Base-by-base conservation (phyloP, 805 yeast species). In the Lachancea thermotolerans region DNA sequence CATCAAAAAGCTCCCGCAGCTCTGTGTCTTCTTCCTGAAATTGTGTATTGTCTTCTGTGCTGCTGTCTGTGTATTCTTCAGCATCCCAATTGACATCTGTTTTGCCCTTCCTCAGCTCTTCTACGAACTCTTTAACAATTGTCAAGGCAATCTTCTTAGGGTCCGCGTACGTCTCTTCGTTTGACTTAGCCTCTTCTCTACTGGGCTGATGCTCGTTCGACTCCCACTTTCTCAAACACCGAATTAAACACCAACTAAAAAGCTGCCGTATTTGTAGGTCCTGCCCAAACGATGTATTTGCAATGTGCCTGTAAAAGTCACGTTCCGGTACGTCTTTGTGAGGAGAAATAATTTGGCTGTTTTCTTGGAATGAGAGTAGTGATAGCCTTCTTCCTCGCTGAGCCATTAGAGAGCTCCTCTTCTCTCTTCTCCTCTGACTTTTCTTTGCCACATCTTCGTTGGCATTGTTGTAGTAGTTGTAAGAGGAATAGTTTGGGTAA, bases 371-470 rank as follows among this genome's bases (percentile, higher is more conserved):
- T 3, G 62, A 56, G 16, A 59, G 40, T 32, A 59, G 51, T 1
- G 66, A 61, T n/a, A 60, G 39, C 39, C 66, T 52, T 12, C 60
- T 51, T 9, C 66, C 66, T 36, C 66, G 50, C 42, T 60, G 60
- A 9, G 46, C 50, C 16, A 56, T 54, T 12, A 56, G 35, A 3
- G 65, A 59, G 39, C 46, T 51, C 12, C 61, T 48, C 28, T 46
- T 54, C n/a, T 53, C 50, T 21, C 52, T 52, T 30, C 48, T 45
- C 44, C 45, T 47, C 39, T 9, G 43, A 35, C 32, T 44, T 43
- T 28, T 44, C 44, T 35, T 34, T 10, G 35, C 41, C 16, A 29
- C 35, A 8, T 12, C 45, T 42, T 33, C 37, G 39, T 33, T 43
- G 52, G 15, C 35, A 51, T 36, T 46, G 47, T 35, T 43, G 42